phyloP scores from a whole-genome alignment of 306 rosid genomes.

The Albizia julibrissin region DNA sequence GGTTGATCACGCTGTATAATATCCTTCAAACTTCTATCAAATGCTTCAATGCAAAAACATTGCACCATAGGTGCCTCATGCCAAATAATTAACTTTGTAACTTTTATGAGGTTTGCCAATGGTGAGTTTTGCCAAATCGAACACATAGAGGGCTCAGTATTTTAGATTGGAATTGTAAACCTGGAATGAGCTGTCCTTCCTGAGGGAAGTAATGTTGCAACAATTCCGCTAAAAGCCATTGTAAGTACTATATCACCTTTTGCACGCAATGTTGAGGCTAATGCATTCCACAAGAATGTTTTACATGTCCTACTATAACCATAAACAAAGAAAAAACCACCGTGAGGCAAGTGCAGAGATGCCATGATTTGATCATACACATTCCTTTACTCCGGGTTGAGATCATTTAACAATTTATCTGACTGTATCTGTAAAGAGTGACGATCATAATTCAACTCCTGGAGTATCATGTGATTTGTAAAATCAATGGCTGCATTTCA shows the following conservation, averaged over 20 bases:
- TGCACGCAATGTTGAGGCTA: fast-evolving
- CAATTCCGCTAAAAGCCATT: neutral
- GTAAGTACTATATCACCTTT: neutral
- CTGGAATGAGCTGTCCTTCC: neutral
- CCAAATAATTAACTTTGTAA: neutral
- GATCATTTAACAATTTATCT: too few species aligned
- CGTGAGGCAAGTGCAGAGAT: neutral
- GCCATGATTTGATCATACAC: too few species aligned
- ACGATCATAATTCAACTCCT: neutral
- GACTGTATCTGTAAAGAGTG: neutral
- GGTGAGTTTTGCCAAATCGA: neutral
- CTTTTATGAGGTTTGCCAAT: neutral
- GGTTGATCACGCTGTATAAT: too few species aligned
- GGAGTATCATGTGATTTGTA: too few species aligned
- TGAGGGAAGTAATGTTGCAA: neutral
- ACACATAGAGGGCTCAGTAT: neutral
- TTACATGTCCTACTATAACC: neutral
- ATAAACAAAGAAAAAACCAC: neutral
- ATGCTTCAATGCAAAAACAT: neutral
- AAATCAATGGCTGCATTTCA: too few species aligned
- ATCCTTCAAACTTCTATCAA: too few species aligned
- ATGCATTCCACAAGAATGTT: neutral
- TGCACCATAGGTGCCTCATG: neutral
- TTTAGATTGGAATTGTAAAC: neutral
- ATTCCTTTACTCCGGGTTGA: too few species aligned